Conservation (phyloP, 192 early-diverging fungal genomes). For the Backusella parvicylindrica region DNA sequence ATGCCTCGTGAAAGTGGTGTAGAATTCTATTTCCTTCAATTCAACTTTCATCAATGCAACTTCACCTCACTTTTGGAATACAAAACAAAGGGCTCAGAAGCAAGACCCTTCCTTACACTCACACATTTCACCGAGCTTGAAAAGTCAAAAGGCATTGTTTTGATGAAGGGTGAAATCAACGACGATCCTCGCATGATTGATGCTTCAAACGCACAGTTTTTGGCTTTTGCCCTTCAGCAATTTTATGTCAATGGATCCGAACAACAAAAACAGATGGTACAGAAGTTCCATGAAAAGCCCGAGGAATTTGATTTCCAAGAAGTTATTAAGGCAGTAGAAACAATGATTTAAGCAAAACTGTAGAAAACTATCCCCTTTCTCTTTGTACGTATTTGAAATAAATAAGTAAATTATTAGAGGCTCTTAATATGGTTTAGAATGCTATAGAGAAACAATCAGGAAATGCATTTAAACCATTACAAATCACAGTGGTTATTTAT, state of each 20-base stretch:
- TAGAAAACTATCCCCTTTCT: no score
- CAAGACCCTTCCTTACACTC: slow-evolving; percentile 78
- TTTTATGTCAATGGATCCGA: slow-evolving; percentile 82
- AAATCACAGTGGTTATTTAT: no score
- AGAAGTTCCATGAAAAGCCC: slow-evolving; percentile 78
- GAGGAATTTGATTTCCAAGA: slow-evolving; percentile 68
- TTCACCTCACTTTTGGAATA: slow-evolving; percentile 89
- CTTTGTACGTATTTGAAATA: no score
- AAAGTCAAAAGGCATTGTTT: slow-evolving; percentile 77
- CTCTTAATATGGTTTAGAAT: no score
- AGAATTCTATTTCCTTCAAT: slow-evolving; percentile 87
- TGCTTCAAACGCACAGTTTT: slow-evolving; percentile 66
- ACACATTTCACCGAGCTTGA: slow-evolving; percentile 86
- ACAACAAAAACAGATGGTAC: slow-evolving; percentile 62
- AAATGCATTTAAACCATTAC: no score
- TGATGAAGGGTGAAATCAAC: slow-evolving; percentile 83
- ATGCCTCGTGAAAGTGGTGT: slow-evolving; percentile 75
- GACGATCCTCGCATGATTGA: slow-evolving; percentile 52
- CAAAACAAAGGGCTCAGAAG: slow-evolving; percentile 75
- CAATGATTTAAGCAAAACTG: slow-evolving; percentile 4
- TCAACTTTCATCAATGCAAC: slow-evolving; percentile 78
- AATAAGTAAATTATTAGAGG: no score
- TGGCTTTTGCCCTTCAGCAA: slow-evolving; percentile 78
- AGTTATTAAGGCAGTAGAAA: slow-evolving; percentile 45
- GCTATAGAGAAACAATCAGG: no score